Evolutionary conservation across 2,329 filamentous ascomycete genomes (phyloP), one percentile per base, ranked within the genome.

Genomic region (Scleromitrula shiraiana): DNA sequence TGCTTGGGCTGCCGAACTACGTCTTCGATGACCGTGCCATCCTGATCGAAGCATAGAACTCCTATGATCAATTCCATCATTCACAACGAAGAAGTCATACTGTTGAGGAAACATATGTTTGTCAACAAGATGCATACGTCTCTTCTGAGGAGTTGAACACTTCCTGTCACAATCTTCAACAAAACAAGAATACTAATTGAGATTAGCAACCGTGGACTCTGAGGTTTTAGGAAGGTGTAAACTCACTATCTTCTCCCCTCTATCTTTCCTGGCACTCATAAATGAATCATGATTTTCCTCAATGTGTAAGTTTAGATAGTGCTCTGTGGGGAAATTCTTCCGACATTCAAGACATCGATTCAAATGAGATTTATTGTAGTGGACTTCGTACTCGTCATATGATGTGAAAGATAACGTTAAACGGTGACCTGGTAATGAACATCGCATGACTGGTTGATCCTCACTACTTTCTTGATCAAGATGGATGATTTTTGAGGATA

Each of bases 61-160:
- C 43, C 87, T 79, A 40, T 83, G 83, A 61, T 96, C 91, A 52
- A 96, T 86, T n/a, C 93, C 93, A 53, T 88, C 81, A 56, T 89
- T 87, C 2, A 94, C 84, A 44, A 97, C 78, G 41, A 81, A 80
- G 60, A 94, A 95, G 66, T 94, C 91, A 68, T 89, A 95, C 59
- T 87, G 85, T 63, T 79, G 81, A 9, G 90, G 91, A 62, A 93
- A 98, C 68, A 83, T 77, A 67, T 98, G 93, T 69, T 95, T 96
- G 71, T 95, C 90, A 56, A 95, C 88, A 56, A 95, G 74, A 70
- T 98, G 91, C 64, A 88, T 79, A 27, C 87, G 77, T 37, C 93
- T 79, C 67, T 95, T 97, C 60, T 87, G 82, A 24, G 85, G 82
- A 4, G 86, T 89, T 47, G 78, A 80, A 68, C 90, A 96, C 63